A percentile compares a stretch with the other conserved stretches of the same genome.
These are phyloP conservation scores for Globisporangium apiculatum DNA, from an alignment of 352 stramenopile species.

Conservation along the genomic window DNA sequence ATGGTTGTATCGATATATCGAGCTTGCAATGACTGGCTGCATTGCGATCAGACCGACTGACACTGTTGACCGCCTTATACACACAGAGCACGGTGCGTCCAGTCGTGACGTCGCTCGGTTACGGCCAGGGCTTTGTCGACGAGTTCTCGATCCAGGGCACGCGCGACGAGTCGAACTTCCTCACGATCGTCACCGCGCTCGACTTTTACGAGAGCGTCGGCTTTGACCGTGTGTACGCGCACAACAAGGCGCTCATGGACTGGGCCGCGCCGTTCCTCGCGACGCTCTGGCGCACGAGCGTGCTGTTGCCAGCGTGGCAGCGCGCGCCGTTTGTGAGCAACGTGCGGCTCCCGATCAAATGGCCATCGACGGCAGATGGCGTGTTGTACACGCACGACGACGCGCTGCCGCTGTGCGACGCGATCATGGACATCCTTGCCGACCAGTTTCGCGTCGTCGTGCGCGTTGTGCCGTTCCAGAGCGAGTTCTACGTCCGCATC, in stretches of 20 bases:
- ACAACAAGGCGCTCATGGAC: slow-evolving; percentile 83
- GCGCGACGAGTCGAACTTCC: slow-evolving; percentile 76
- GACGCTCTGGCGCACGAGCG: slow-evolving; percentile 64
- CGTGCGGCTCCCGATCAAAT: slow-evolving; percentile 65
- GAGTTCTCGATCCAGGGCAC: slow-evolving; percentile 83
- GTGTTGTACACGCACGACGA: slow-evolving; percentile 52
- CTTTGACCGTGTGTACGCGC: slow-evolving; percentile 58
- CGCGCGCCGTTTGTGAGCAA: slow-evolving; percentile 77
- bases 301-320: slow-evolving; percentile 68
- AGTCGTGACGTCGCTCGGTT: slow-evolving; percentile 75
- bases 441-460: slow-evolving; percentile 71
- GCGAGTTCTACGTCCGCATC: slow-evolving; percentile 68
- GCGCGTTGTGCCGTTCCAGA: slow-evolving; percentile 61
- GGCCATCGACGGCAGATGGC: slow-evolving; percentile 37
- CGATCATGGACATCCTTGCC: slow-evolving; percentile 74
- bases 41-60: no score
- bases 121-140: slow-evolving; percentile 75
- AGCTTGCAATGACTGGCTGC: no score
- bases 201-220: slow-evolving; percentile 83
- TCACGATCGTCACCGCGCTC: slow-evolving; percentile 72
- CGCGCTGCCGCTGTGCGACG: slow-evolving; percentile 53
- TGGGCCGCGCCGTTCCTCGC: slow-evolving; percentile 74
- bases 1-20: no score
- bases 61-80: no score
- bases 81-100: slow-evolving; percentile 42